Percentiles rank a stretch among this genome's conserved stretches.
Evolutionary conservation across 495 filamentous ascomycete genomes (phyloP).

Genomic region (Parathielavia appendiculata): DNA sequence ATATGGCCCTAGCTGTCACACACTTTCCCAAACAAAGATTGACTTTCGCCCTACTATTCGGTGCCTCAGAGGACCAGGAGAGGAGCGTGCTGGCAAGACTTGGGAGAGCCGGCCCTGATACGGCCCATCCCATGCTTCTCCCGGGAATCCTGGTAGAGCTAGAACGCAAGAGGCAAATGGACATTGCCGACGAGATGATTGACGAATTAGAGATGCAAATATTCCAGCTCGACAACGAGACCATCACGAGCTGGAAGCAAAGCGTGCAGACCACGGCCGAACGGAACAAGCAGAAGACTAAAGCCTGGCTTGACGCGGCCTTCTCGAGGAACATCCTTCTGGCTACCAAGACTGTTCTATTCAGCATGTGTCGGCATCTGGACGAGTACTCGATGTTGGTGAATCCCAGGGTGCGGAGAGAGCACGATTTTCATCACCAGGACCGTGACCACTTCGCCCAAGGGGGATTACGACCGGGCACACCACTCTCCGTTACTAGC

Average conservation of each 20-base stretch:
- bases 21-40: background rate
- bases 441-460: no score
- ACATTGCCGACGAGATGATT: background rate
- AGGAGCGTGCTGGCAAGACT: background rate
- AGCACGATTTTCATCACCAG: no score
- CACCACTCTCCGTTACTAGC: no score
- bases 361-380: background rate
- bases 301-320: background rate
- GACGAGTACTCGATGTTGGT: background rate
- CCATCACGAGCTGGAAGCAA: background rate
- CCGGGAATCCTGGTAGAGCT: slow-evolving; percentile 14
- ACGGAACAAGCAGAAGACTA: background rate
- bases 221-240: background rate
- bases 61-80: background rate
- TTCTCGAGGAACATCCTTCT: background rate
- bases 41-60: background rate
- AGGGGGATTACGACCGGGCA: no score
- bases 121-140: slow-evolving; percentile 12
- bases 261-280: background rate
- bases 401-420: no score
- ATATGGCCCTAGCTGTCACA: background rate
- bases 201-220: background rate
- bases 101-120: background rate
- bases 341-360: background rate
- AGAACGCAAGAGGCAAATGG: slow-evolving; percentile 10